A percentile compares a stretch with the other conserved stretches of the same genome.
Conservation (phyloP, 2,329 filamentous ascomycete species). For the Alternaria ventricosa region DNA sequence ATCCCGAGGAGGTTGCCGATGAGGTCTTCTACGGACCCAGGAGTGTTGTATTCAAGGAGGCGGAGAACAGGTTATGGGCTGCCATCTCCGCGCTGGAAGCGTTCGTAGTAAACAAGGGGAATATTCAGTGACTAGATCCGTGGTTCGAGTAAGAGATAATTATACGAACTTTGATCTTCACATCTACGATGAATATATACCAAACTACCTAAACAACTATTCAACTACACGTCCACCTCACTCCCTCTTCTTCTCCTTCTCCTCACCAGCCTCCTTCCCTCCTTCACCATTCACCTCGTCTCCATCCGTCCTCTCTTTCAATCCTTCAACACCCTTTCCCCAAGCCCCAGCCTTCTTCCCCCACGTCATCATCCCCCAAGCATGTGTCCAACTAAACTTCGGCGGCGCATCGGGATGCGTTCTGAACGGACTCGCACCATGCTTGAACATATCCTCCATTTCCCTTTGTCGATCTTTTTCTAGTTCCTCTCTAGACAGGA, state of each 20-base stretch:
- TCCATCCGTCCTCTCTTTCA: conserved; percentile 28
- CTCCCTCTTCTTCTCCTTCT: not conserved
- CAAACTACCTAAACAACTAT: not conserved
- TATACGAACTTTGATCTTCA: not conserved
- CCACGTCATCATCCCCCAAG: conserved; percentile 62
- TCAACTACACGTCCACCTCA: not conserved
- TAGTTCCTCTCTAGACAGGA: conserved; percentile 23
- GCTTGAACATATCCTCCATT: conserved; percentile 46
- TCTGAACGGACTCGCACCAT: conserved; percentile 56
- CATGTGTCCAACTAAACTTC: conserved; percentile 60
- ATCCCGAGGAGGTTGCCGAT: conserved; percentile 90
- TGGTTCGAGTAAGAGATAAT: conserved; percentile 26
- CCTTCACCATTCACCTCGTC: not conserved
- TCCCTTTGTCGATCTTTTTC: conserved; percentile 34
- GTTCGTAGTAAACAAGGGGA: conserved; percentile 94
- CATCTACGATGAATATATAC: not conserved
- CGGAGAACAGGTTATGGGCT: conserved; percentile 92
- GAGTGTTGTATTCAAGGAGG: conserved; percentile 91
- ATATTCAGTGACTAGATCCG: conserved; percentile 60
- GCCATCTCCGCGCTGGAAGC: conserved; percentile 83
- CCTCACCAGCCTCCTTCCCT: not conserved
- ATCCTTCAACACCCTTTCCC: conserved; percentile 58
- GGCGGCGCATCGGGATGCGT: conserved; percentile 55
- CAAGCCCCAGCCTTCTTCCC: conserved; percentile 61
- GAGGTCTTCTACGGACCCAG: conserved; percentile 89